phyloP scores from a whole-genome alignment of 306 rosid genomes.

The Cajanus cajan region DNA sequence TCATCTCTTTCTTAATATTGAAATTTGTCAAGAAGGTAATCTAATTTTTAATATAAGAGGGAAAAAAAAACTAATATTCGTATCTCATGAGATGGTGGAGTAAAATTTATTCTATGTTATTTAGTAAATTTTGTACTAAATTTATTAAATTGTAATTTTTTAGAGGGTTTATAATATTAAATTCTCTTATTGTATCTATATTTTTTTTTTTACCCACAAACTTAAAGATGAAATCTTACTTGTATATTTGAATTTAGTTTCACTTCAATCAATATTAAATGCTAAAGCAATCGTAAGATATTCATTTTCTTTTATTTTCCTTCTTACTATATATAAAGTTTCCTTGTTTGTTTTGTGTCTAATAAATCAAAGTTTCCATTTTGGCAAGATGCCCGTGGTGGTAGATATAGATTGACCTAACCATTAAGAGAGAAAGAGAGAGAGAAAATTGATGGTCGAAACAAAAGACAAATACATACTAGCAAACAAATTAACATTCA shows the following conservation, averaged over 20 bases:
- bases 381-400: conserved; percentile 32
- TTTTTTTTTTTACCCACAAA: too few species aligned
- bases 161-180: neutral
- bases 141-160: neutral
- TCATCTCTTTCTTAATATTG: too few species aligned
- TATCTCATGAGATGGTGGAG: too few species aligned
- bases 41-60: too few species aligned
- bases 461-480: conserved; percentile 8
- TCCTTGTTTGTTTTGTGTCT: neutral
- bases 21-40: too few species aligned
- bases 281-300: neutral
- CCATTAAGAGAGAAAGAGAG: conserved; percentile 4
- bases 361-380: conserved; percentile 2
- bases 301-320: neutral
- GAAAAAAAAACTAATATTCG: too few species aligned
- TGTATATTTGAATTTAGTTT: too few species aligned
- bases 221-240: too few species aligned
- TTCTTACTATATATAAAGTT: neutral
- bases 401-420: conserved; percentile 22
- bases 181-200: too few species aligned
- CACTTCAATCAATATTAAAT: too few species aligned
- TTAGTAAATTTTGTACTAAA: neutral
- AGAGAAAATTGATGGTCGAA: neutral
- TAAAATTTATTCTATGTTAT: too few species aligned
- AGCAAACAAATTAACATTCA: neutral